Evolutionary conservation across 129 eudicot species (phyloP).

Genomic region (Chrysanthemum lavandulifolium): DNA sequence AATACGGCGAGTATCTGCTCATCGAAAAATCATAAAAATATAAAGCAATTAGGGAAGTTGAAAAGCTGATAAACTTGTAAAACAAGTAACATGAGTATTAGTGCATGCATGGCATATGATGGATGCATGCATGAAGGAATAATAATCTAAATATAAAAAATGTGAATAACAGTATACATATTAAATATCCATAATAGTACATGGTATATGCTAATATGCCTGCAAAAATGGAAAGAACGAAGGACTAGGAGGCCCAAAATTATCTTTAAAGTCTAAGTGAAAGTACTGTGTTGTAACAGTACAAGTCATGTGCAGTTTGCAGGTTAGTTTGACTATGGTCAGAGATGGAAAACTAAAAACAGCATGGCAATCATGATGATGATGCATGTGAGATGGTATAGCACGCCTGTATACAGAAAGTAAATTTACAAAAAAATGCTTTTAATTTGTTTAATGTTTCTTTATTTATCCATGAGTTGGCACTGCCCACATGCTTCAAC

Average conservation of each 20-base stretch:
- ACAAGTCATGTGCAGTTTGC: constrained; percentile 37
- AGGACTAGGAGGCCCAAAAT: constrained; percentile 22
- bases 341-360: constrained; percentile 28
- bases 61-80: constrained; percentile 21
- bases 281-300: constrained; percentile 31
- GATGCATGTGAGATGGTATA: constrained; percentile 30
- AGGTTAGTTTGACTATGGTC: constrained; percentile 45
- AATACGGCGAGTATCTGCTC: constrained; percentile 84
- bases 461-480: constrained; percentile 51
- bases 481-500: constrained; percentile 55
- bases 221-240: constrained; percentile 19
- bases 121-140: constrained; percentile 27
- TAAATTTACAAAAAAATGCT: constrained; percentile 34
- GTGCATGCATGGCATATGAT: constrained; percentile 19
- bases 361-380: constrained; percentile 29
- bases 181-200: background rate
- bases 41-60: constrained; percentile 8
- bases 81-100: constrained; percentile 22
- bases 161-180: constrained; percentile 8
- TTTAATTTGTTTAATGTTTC: constrained; percentile 31
- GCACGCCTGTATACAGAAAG: constrained; percentile 52
- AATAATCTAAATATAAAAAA: constrained; percentile 2
- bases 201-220: constrained; percentile 14
- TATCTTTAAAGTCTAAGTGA: constrained; percentile 11
- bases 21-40: background rate